Evolutionary conservation across 2,329 filamentous ascomycete species (phyloP).

Genomic region (Neocucurbitaria cava): DNA sequence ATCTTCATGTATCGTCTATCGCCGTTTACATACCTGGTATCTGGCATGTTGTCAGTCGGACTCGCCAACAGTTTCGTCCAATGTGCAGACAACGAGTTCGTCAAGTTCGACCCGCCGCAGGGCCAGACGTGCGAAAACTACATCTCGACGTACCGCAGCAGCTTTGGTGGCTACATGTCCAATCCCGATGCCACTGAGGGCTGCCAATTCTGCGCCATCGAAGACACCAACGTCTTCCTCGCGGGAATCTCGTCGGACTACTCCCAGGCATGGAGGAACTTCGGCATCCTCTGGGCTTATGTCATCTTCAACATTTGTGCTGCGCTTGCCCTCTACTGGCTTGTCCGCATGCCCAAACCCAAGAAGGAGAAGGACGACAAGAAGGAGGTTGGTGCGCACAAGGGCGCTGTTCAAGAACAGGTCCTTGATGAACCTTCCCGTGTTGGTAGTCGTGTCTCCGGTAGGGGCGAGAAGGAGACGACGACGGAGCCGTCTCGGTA

Average conservation of each 20-base stretch:
- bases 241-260: constrained; percentile 52
- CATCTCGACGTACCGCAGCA: constrained; percentile 42
- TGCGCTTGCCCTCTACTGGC: constrained; percentile 62
- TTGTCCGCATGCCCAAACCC: constrained; percentile 60
- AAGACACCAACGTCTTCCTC: constrained; percentile 54
- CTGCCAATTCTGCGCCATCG: constrained; percentile 54
- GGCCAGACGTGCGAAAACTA: constrained; percentile 53
- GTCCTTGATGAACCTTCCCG: constrained; percentile 10
- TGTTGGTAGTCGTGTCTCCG: constrained; percentile 11
- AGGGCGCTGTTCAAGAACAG: constrained; percentile 9
- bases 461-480: constrained; percentile 8
- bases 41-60: constrained; percentile 73
- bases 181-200: constrained; percentile 38
- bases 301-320: constrained; percentile 59
- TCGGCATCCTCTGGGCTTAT: constrained; percentile 61
- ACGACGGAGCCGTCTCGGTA: constrained; percentile 11
- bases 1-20: constrained; percentile 84
- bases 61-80: constrained; percentile 70
- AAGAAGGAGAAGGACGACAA: constrained; percentile 49
- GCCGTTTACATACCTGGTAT: constrained; percentile 82
- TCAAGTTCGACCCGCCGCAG: constrained; percentile 68
- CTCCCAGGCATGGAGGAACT: constrained; percentile 59
- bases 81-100: constrained; percentile 74
- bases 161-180: constrained; percentile 47
- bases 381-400: constrained; percentile 5